phyloP scores from a whole-genome alignment of 2,329 filamentous ascomycete species.

The Dendryphion nanum region DNA sequence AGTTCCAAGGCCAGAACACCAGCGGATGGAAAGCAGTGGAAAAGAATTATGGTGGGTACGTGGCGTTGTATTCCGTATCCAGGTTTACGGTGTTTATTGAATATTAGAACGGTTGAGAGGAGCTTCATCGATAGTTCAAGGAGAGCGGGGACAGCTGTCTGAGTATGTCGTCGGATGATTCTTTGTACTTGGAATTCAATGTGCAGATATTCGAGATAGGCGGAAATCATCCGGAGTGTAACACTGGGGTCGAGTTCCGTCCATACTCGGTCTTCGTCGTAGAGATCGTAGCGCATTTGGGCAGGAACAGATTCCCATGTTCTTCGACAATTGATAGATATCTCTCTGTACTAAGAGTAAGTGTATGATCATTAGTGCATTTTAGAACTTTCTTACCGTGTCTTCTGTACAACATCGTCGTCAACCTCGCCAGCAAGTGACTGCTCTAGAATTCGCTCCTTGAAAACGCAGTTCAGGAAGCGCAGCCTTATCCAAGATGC shows the following conservation, averaged over 20 bases:
- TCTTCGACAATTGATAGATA: conserved; percentile 24
- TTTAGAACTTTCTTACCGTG: conserved; percentile 26
- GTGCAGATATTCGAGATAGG: conserved; percentile 36
- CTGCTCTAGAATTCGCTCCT: conserved; percentile 32
- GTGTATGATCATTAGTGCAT: background rate
- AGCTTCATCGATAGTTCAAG: conserved; percentile 34
- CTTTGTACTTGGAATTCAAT: conserved; percentile 34
- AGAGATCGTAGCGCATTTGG: conserved; percentile 35
- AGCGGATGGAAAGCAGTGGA: conserved; percentile 36
- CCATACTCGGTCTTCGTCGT: conserved; percentile 33
- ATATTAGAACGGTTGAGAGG: conserved; percentile 28
- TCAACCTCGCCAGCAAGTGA: conserved; percentile 32
- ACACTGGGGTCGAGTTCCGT: conserved; percentile 18
- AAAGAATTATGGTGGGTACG: conserved; percentile 33
- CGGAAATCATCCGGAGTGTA: conserved; percentile 25
- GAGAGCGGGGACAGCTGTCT: conserved; percentile 28
- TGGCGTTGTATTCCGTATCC: conserved; percentile 29
- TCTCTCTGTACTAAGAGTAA: conserved; percentile 15
- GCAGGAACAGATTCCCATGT: conserved; percentile 28
- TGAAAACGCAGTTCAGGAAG: conserved; percentile 25
- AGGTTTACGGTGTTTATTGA: conserved; percentile 32
- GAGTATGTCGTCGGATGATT: conserved; percentile 30
- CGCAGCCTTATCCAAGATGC: conserved; percentile 28
- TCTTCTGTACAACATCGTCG: conserved; percentile 24
- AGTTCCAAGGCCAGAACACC: conserved; percentile 35